Evolutionary conservation across 129 eudicot genomes (phyloP).

Genomic region (Arctium lappa): DNA sequence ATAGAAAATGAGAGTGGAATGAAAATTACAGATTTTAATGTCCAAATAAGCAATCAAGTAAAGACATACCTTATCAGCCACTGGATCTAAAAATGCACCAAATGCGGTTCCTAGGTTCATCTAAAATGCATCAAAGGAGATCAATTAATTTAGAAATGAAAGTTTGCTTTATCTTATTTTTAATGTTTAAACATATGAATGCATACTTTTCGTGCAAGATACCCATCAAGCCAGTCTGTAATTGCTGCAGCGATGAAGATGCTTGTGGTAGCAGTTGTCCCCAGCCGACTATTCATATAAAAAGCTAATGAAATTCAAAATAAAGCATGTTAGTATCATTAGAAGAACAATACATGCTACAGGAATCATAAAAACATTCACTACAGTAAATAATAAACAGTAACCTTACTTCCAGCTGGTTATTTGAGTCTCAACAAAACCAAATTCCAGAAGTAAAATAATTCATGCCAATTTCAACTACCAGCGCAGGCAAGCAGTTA

Average conservation of each 20-base stretch:
- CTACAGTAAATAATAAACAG: conserved; percentile 1
- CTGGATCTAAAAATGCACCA: conserved; percentile 99
- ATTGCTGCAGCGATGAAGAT: conserved; percentile 92
- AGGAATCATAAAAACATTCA: neutral
- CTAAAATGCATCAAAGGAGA: conserved; percentile 33
- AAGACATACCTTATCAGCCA: conserved; percentile 90
- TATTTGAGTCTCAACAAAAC: neutral
- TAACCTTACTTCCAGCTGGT: neutral
- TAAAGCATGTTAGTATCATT: conserved; percentile 25
- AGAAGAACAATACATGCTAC: neutral
- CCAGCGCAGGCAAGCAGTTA: neutral
- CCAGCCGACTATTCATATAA: conserved; percentile 82
- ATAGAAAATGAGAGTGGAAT: neutral
- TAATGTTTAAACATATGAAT: neutral
- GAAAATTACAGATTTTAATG: neutral
- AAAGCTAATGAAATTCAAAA: conserved; percentile 49
- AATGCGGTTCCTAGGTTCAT: conserved; percentile 87
- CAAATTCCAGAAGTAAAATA: neutral
- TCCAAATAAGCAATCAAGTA: neutral
- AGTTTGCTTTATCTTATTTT: neutral
- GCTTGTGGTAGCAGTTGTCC: conserved; percentile 70
- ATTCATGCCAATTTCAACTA: neutral
- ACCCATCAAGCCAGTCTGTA: conserved; percentile 99
- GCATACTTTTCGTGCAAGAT: conserved; percentile 83
- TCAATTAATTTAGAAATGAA: neutral